Evolutionary conservation across 2,329 filamentous ascomycete species (phyloP).

Genomic region (Hymenoscyphus linearis): DNA sequence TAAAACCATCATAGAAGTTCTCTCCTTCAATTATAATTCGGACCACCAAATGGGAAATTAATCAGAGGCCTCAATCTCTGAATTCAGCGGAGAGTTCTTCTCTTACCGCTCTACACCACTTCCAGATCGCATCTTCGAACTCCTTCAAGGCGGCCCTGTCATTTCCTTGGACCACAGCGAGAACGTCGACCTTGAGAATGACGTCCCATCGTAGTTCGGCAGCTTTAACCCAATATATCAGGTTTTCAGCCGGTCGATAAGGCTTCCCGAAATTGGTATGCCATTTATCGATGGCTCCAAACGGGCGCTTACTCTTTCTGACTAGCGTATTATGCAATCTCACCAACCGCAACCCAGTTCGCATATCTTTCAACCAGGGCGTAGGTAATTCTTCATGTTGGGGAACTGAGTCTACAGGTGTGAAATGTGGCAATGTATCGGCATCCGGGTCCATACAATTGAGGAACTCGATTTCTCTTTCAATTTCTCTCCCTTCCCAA

Average conservation of each 20-base stretch:
- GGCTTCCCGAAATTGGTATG: constrained; percentile 94
- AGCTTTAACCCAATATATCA: constrained; percentile 94
- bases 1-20: neutral
- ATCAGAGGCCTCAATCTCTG: constrained; percentile 18
- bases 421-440: constrained; percentile 63
- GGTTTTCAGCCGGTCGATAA: constrained; percentile 88
- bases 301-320: constrained; percentile 75
- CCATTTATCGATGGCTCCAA: constrained; percentile 82
- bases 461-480: constrained; percentile 79
- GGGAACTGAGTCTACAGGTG: constrained; percentile 42
- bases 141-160: constrained; percentile 65
- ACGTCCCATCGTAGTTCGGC: constrained; percentile 92
- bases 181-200: constrained; percentile 74
- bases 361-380: constrained; percentile 66
- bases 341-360: constrained; percentile 75
- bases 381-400: constrained; percentile 52
- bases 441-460: constrained; percentile 62
- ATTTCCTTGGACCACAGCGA: constrained; percentile 75
- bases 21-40: neutral
- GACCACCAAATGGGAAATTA: neutral
- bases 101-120: constrained; percentile 78
- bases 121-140: constrained; percentile 76
- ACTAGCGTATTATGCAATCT: constrained; percentile 87
- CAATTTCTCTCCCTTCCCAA: constrained; percentile 67
- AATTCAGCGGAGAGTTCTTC: constrained; percentile 75